A percentile compares a stretch with the other conserved stretches of the same genome.
Evolutionary conservation across 129 eudicot species (phyloP).

Genomic region (Lonicera japonica): DNA sequence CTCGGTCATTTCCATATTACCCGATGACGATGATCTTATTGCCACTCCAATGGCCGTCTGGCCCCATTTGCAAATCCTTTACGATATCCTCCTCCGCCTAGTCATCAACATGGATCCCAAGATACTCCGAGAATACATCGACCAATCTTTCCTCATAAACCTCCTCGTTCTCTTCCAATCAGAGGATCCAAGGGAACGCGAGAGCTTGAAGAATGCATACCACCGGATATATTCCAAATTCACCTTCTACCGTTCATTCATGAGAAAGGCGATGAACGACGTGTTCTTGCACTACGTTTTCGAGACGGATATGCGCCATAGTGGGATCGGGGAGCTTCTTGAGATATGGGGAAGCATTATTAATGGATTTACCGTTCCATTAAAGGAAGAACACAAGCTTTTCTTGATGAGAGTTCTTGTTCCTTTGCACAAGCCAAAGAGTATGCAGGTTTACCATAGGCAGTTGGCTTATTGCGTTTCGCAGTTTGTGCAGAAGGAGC

Average conservation of each 20-base stretch:
- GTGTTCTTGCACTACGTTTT: conserved; percentile 43
- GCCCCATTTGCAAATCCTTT: conserved; percentile 58
- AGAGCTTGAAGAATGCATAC: conserved; percentile 50
- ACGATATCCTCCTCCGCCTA: conserved; percentile 52
- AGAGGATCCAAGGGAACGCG: conserved; percentile 64
- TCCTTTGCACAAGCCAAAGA: conserved; percentile 69
- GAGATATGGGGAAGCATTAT: conserved; percentile 86
- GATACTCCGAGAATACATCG: conserved; percentile 23
- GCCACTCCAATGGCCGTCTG: conserved; percentile 40
- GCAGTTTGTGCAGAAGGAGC: conserved; percentile 73
- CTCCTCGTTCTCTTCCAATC: conserved; percentile 61
- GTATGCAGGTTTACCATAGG: conserved; percentile 48
- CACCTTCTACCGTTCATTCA: conserved; percentile 52
- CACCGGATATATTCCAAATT: conserved; percentile 62
- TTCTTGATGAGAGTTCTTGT: conserved; percentile 51
- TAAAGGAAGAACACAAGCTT: conserved; percentile 66
- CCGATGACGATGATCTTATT: conserved; percentile 43
- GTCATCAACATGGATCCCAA: conserved; percentile 26
- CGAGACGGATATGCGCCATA: conserved; percentile 45
- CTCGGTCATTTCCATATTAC: conserved; percentile 26
- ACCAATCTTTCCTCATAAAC: conserved; percentile 37
- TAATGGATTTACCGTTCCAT: conserved; percentile 57
- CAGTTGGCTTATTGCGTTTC: conserved; percentile 66
- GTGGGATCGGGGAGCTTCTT: conserved; percentile 72
- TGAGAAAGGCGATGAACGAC: conserved; percentile 67